Evolutionary conservation across 2,329 filamentous ascomycete genomes (phyloP).

Genomic region (Cladosporium halotolerans): DNA sequence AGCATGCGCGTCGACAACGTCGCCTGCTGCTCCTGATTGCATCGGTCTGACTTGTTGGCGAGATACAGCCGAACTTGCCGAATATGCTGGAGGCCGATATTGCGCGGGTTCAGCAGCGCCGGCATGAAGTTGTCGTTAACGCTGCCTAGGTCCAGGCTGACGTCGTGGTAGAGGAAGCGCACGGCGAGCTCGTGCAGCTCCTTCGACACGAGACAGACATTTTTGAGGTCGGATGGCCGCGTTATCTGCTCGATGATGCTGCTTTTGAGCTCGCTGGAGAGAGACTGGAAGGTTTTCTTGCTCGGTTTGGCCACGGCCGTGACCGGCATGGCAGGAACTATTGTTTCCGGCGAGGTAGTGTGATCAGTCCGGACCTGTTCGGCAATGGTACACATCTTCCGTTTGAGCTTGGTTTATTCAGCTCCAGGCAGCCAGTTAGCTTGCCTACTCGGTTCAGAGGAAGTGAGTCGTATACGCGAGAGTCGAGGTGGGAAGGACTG

Average conservation of each 20-base stretch:
- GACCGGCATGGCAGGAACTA: not conserved
- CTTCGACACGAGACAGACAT: slow-evolving; percentile 42
- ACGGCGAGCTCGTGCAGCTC: slow-evolving; percentile 42
- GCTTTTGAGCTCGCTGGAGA: slow-evolving; percentile 28
- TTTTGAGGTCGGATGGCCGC: slow-evolving; percentile 43
- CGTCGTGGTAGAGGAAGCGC: slow-evolving; percentile 41
- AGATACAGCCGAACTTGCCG: slow-evolving; percentile 43
- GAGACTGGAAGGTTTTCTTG: slow-evolving; percentile 13
- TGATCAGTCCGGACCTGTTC: not conserved
- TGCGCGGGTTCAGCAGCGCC: slow-evolving; percentile 41
- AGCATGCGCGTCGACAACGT: slow-evolving; percentile 45
- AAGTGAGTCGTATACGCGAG: not conserved
- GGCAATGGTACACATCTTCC: not conserved
- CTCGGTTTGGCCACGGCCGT: not conserved
- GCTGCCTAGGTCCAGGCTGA: slow-evolving; percentile 42
- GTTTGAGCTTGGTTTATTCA: not conserved
- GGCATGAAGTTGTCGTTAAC: slow-evolving; percentile 38
- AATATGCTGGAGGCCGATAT: slow-evolving; percentile 43
- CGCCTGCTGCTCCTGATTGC: slow-evolving; percentile 39
- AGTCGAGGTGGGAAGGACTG: not conserved
- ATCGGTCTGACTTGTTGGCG: slow-evolving; percentile 38
- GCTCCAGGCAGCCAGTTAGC: not conserved
- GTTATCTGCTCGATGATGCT: slow-evolving; percentile 37
- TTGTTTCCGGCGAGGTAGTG: no score
- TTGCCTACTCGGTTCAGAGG: not conserved